Conservation (phyloP, 139 green algal species). For the Picochlorum sp. region DNA sequence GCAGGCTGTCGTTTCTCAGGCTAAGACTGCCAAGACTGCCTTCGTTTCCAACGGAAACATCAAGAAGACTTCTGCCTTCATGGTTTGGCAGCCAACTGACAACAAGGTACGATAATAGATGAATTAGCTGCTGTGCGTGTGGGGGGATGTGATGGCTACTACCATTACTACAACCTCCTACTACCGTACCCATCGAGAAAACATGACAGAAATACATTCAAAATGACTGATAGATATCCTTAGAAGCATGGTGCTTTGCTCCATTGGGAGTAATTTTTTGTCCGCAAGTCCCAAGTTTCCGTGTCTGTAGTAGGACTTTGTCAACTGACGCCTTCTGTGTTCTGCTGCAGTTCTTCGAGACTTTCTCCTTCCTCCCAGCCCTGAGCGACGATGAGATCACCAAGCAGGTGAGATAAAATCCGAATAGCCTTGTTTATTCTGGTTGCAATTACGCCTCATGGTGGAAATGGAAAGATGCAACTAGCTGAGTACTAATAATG, state of each 20-base stretch:
- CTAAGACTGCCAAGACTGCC: conserved; percentile 18
- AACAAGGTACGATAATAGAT: conserved; percentile 29
- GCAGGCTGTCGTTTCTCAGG: conserved; percentile 5
- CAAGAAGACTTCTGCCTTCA: conserved; percentile 14
- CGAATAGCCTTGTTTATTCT: too few species aligned
- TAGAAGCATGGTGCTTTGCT: too few species aligned
- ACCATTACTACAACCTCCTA: not conserved
- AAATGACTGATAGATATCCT: too few species aligned
- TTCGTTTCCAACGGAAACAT: conserved; percentile 18
- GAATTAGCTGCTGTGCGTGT: not conserved
- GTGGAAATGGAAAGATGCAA: too few species aligned
- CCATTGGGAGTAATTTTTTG: too few species aligned
- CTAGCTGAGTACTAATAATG: too few species aligned
- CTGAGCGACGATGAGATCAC: conserved; percentile 82
- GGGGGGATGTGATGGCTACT: not conserved
- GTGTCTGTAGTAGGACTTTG: not conserved
- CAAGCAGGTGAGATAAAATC: too few species aligned
- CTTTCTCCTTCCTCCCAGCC: conserved; percentile 95
- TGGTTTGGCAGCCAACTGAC: conserved; percentile 34
- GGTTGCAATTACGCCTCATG: too few species aligned
- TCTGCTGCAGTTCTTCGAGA: conserved; percentile 79
- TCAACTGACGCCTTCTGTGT: not conserved
- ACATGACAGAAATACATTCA: too few species aligned
- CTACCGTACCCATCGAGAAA: not conserved
- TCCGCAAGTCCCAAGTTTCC: not conserved